Evolutionary conservation across 768 basidiomycete genomes (phyloP), one percentile per base, ranked within the genome.

Genomic region (Clavulina sp.): DNA sequence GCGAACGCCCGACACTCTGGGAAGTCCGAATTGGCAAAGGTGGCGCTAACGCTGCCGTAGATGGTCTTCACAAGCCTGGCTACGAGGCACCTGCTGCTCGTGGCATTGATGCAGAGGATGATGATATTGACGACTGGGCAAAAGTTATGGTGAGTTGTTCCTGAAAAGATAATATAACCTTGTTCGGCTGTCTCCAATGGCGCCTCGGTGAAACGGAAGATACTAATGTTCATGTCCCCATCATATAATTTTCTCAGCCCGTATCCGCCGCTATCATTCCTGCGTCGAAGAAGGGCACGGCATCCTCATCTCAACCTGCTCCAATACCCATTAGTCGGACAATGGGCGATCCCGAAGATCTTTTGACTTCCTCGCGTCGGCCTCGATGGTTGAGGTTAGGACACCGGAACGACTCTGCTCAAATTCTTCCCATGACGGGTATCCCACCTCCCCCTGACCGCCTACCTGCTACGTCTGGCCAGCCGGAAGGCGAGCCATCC

Each of bases 221-320:
- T 38, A 38, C 9, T 26, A 23, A 46, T 26, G 26, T 7, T 9
- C 9, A 7, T 46, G 16, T 13, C 7, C 7, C 24, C 43, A 26
- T 7, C 24, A 13, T 9, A 7, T 46, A 7, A 13, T 29, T 30
- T 13, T 33, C 31, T 13, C 24, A 49, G 48, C 48, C 48, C 28
- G 48, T 49, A 7, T 29, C 48, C 6, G 48, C 48, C 48, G 31
- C 24, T 7, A 49, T 49, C 6, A 49, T 49, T 18, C 48, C 48
- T 30, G 48, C 34, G 9, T 19, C 34, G 31, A 9, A 16, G 28
- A 30, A 29, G 28, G 24, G 13, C 48, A 26, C 7, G 28, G 28
- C 9, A 30, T 13, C 26, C 29, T 18, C 28, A 9, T 46, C 13
- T 9, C 43, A 46, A 13, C 26, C n/a, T n/a, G n/a, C n/a, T n/a